Percentiles rank a stretch among this genome's conserved stretches.
Evolutionary conservation across 805 yeast genomes (phyloP).

Genomic region (Kockiozyma suomiensis): DNA sequence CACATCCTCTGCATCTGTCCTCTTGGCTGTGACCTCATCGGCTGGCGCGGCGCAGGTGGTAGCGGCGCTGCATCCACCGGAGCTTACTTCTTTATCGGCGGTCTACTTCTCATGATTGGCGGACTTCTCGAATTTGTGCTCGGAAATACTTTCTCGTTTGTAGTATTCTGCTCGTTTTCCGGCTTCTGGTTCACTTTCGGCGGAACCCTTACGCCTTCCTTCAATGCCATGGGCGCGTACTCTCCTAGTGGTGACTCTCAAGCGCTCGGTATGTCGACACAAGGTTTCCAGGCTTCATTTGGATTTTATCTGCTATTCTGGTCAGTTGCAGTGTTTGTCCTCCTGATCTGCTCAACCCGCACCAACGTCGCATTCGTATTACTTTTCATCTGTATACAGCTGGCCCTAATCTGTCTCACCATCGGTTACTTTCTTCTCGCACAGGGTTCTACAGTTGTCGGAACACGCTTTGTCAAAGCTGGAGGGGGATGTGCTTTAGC

Average conservation of each 20-base stretch:
- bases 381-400: constrained; percentile 23
- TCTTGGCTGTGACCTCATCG: constrained; percentile 33
- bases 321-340: constrained; percentile 23
- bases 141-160: constrained; percentile 36
- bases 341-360: constrained; percentile 29
- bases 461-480: constrained; percentile 18
- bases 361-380: constrained; percentile 30
- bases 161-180: constrained; percentile 30
- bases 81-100: constrained; percentile 30
- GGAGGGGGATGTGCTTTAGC: constrained; percentile 30
- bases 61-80: constrained; percentile 34
- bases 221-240: constrained; percentile 33
- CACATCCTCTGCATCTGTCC: constrained; percentile 29
- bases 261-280: constrained; percentile 19
- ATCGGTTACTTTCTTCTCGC: constrained; percentile 23
- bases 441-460: constrained; percentile 3
- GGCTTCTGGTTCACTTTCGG: constrained; percentile 34
- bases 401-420: constrained; percentile 24
- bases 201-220: constrained; percentile 29
- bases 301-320: constrained; percentile 31
- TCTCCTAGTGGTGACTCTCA: constrained; percentile 27
- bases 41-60: constrained; percentile 34
- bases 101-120: constrained; percentile 25
- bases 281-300: constrained; percentile 26
- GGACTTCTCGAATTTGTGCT: constrained; percentile 34